Base-by-base conservation (phyloP, 331 rosid species). In the Quercus lobata region DNA sequence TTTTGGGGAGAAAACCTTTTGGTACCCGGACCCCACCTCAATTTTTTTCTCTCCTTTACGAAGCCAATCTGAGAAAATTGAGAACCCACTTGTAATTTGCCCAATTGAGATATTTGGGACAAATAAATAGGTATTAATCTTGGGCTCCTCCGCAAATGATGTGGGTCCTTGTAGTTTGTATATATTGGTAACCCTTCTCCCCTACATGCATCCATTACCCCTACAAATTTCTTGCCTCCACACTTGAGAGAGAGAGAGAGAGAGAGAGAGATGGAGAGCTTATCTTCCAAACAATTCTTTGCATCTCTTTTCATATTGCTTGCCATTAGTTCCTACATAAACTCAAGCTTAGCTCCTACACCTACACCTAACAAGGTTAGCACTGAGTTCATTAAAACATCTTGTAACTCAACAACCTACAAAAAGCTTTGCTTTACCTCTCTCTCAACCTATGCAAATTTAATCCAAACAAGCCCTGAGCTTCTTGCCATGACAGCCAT, bases 341-440 rank as follows among this genome's bases (percentile, higher is more conserved):
- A 34, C 60, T 27, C 74, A 58, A 15, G 46, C 69, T 63, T 72
- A 46, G 88, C 85, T 0, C 76, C 69, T 11, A 81, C 80, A 2
- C 70, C 65, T 11, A 79, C 80, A 4, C 46, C 73, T 19, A 68
- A 57, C 70, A 81, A 83, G 72, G 52, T 77, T 41, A 87, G 75
- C 87, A 80, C 82, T 2, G 73, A 86, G 32, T 94, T 94, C 91
- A 83, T 94, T 0, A 91, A 78, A 88, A 79, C 73, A 15, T 92
- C 97, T 7, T 94, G 98, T 37, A 75, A 78, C 1, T 78, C 83
- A 73, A 92, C 98, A 30, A 85, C 87, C 1, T 94, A 94, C 82
- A 94, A 92, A 16, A 80, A 75, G 22, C 92, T 94, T 1, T 94
- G 98, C 72, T 89, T 74, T 4, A 57, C 69, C 60, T 91, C 98